A percentile compares a stretch with the other conserved stretches of the same genome.
Evolutionary conservation across 2,329 filamentous ascomycete genomes (phyloP).

Genomic region (Zalaria obscura): DNA sequence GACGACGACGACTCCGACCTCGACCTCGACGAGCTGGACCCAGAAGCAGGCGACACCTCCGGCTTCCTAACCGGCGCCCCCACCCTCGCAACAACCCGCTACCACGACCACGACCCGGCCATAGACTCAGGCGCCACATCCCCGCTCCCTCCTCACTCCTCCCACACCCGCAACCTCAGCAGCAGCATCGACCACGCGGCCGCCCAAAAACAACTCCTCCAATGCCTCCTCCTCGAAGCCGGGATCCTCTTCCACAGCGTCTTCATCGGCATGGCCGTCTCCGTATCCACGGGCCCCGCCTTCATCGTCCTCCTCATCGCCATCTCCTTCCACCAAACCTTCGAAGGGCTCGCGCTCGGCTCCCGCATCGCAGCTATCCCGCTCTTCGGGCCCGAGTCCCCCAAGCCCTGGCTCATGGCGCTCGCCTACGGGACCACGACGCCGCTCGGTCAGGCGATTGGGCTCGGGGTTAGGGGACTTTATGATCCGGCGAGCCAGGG

Average conservation of each 20-base stretch:
- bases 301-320: constrained; percentile 54
- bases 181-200: constrained; percentile 12
- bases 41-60: constrained; percentile 9
- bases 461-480: constrained; percentile 33
- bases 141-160: background rate
- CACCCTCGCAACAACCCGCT: constrained; percentile 5
- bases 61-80: constrained; percentile 11
- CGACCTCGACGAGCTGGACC: constrained; percentile 20
- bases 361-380: constrained; percentile 57
- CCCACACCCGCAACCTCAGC: background rate
- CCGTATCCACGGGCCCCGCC: constrained; percentile 49
- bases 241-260: constrained; percentile 69
- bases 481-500: constrained; percentile 35
- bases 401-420: constrained; percentile 60
- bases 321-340: constrained; percentile 59
- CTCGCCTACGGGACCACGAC: constrained; percentile 47
- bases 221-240: constrained; percentile 62
- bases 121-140: background rate
- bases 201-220: constrained; percentile 52
- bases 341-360: constrained; percentile 55
- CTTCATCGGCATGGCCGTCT: constrained; percentile 61
- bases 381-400: constrained; percentile 54
- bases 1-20: constrained; percentile 15
- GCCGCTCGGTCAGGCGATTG: constrained; percentile 35
- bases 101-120: background rate